These are phyloP conservation scores for Rutstroemia sp. DNA, from an alignment of 2,329 filamentous ascomycete species.

Conservation along the genomic window DNA sequence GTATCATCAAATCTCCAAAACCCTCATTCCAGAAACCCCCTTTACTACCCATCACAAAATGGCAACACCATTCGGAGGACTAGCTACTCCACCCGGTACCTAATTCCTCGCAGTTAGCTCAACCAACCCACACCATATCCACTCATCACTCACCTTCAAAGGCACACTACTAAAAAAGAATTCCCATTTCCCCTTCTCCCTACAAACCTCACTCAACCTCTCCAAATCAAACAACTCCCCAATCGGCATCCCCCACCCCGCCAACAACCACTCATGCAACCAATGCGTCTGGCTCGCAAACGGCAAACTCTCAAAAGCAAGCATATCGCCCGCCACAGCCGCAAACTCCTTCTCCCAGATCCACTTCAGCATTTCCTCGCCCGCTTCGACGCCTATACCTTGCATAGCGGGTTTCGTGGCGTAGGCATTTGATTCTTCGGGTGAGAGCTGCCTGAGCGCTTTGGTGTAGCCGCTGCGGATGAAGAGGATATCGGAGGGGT, in stretches of 20 bases:
- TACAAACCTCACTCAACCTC: slow-evolving; percentile 40
- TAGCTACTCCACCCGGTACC: slow-evolving; percentile 25
- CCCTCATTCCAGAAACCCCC: too few relatives aligned
- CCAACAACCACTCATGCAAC: slow-evolving; percentile 37
- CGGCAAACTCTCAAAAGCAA: slow-evolving; percentile 38
- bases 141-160: slow-evolving; percentile 38
- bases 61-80: slow-evolving; percentile 26
- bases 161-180: slow-evolving; percentile 57
- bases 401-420: slow-evolving; percentile 15
- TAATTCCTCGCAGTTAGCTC: background rate
- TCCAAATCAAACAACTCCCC: slow-evolving; percentile 43
- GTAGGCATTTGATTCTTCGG: background rate
- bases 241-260: slow-evolving; percentile 45
- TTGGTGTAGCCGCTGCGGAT: slow-evolving; percentile 32
- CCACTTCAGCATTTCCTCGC: slow-evolving; percentile 33
- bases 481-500: slow-evolving; percentile 33
- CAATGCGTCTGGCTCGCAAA: slow-evolving; percentile 17
- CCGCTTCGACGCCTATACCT: slow-evolving; percentile 32
- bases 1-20: too few relatives aligned
- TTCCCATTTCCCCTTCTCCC: slow-evolving; percentile 44
- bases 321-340: slow-evolving; percentile 37
- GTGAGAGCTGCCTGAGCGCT: background rate
- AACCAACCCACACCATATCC: too few relatives aligned
- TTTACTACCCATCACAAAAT: slow-evolving; percentile 14
- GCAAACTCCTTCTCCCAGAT: slow-evolving; percentile 40